Conservation (phyloP, 1,284 basidiomycete genomes). For the Ustilago curta region DNA sequence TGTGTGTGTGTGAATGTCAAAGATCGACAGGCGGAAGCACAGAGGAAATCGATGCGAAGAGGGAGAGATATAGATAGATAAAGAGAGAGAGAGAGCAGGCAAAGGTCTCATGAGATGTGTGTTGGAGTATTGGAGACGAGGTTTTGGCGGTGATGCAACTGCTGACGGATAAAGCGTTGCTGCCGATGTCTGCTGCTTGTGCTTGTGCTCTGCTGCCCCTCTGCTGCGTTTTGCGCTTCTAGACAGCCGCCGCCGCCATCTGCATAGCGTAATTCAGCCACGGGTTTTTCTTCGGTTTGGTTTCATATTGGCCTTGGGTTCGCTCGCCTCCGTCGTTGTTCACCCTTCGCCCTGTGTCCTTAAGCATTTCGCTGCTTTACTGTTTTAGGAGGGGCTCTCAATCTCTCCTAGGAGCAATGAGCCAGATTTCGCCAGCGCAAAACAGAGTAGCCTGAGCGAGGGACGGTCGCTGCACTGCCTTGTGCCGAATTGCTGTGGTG, state of each 20-base stretch:
- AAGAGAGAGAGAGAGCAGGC: background rate
- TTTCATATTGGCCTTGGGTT: background rate
- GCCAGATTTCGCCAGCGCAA: too few species aligned
- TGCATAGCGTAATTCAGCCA: slow-evolving; percentile 5
- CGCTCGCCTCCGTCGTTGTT: background rate
- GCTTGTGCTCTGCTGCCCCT: background rate
- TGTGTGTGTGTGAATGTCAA: too few species aligned
- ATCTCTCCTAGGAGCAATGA: too few species aligned
- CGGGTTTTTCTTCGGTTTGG: background rate
- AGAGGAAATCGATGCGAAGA: background rate
- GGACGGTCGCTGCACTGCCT: too few species aligned
- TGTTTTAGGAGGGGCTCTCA: too few species aligned
- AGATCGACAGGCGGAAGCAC: too few species aligned
- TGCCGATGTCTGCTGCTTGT: background rate
- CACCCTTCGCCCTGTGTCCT: too few species aligned
- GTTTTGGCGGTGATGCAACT: slow-evolving; percentile 2
- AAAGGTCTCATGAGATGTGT: slow-evolving; percentile 16
- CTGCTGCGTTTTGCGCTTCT: slow-evolving; percentile 7
- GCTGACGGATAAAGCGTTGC: slow-evolving; percentile 8
- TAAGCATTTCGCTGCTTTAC: background rate
- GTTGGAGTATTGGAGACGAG: slow-evolving; percentile 5
- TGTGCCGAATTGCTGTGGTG: too few species aligned
- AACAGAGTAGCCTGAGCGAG: too few species aligned
- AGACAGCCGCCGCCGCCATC: slow-evolving; percentile 12
- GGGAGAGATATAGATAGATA: background rate